Evolutionary conservation across 768 basidiomycete species (phyloP), one percentile per base, ranked within the genome.

Genomic region (Leccinum boreale): DNA sequence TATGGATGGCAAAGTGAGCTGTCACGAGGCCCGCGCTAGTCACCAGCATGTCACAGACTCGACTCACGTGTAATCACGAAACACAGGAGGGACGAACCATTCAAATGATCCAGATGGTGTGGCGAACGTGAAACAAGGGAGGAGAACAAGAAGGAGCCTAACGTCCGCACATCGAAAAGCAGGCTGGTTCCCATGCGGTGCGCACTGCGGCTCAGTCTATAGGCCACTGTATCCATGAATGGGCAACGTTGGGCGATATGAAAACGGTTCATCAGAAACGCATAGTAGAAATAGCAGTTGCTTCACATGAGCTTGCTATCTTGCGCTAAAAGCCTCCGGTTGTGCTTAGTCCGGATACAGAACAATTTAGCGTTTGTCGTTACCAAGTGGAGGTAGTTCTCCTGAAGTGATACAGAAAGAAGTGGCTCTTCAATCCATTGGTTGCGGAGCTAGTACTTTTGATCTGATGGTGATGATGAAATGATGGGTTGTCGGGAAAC

Each of bases 191-290:
- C 62, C 65, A 58, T 62, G 65, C 59, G 60, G 59, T 50, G 23
- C 46, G 52, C 55, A 51, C 19, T 24, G 45, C 23, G 55, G 35
- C 36, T 29, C 35, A 50, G 42, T 42, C 35, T 45, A 60, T 35
- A 57, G 63, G 54, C 39, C 42, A 59, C 56, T 35, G 42, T 54
- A 66, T 45, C 45, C 35, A 62, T 49, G 50, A 52, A 66, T 46
- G 42, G 57, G 50, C 36, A 64, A 46, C 48, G 53, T 58, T 65
- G 62, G 60, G 67, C 62, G 62, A 62, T 68, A 68, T 69, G 67
- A 62, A 62, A 49, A 57, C 39, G 42, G 65, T 65, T 62, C 9
- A 65, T 59, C 55, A 66, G 58, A 60, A 48, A 58, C 9, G 29
- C 42, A 6, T 44, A 10, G 31, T 65, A 60, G 56, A 63, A 49